Conservation (phyloP, 2,329 filamentous ascomycete genomes). For the Helotiales sp. region DNA sequence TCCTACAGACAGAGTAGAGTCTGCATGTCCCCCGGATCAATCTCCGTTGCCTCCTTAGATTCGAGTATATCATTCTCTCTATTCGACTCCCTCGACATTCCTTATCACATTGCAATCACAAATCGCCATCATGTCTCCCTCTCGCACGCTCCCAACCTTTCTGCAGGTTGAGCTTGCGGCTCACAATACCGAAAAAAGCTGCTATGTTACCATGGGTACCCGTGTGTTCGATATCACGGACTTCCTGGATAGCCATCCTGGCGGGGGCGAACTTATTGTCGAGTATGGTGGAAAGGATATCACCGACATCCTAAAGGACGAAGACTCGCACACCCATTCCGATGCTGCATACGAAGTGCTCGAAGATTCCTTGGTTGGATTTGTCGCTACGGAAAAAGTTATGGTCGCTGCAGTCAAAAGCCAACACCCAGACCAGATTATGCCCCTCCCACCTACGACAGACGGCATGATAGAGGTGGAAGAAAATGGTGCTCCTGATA, state of each 20-base stretch:
- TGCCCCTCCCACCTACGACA: constrained; percentile 56
- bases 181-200: constrained; percentile 81
- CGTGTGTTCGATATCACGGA: constrained; percentile 96
- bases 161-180: constrained; percentile 78
- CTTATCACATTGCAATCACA: neutral
- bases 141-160: constrained; percentile 81
- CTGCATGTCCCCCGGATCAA: neutral
- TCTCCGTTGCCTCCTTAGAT: neutral
- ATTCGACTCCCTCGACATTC: neutral
- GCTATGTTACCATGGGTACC: constrained; percentile 87
- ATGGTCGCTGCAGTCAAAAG: constrained; percentile 46
- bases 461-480: constrained; percentile 54
- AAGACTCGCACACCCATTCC: constrained; percentile 81
- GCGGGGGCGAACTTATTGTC: constrained; percentile 84
- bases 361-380: constrained; percentile 84
- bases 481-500: constrained; percentile 43
- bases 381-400: constrained; percentile 64
- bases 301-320: constrained; percentile 79
- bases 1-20: neutral
- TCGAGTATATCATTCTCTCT: neutral
- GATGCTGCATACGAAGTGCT: constrained; percentile 96
- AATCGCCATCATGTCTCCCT: constrained; percentile 66
- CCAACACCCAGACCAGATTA: constrained; percentile 47
- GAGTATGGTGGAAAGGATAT: constrained; percentile 92
- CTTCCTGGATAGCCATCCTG: constrained; percentile 89